Conservation (phyloP, 305 asterid species). For the Fraxinus sp. region DNA sequence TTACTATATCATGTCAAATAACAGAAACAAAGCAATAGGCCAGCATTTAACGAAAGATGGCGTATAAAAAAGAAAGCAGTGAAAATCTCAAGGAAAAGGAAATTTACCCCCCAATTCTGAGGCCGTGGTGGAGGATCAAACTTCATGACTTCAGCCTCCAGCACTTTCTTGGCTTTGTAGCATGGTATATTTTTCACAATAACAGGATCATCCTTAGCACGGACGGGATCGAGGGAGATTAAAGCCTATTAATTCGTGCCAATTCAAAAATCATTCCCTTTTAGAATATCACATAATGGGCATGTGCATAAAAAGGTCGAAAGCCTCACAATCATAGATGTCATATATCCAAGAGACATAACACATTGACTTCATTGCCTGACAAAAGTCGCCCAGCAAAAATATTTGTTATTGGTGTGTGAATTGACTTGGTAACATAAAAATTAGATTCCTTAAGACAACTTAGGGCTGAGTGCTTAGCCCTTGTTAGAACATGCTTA, state of each 20-base stretch:
- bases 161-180: conserved; percentile 72
- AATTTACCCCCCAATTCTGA: conserved; percentile 81
- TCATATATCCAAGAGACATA: background rate
- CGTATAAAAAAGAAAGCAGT: conserved; percentile 7
- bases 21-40: background rate
- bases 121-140: conserved; percentile 90
- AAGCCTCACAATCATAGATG: background rate
- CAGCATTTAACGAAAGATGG: background rate
- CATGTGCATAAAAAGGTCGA: background rate
- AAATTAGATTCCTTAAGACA: background rate
- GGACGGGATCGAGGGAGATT: conserved; percentile 79
- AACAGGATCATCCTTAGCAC: conserved; percentile 89
- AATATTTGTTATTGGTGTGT: background rate
- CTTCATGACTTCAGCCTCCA: conserved; percentile 91
- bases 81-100: conserved; percentile 17
- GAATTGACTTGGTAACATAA: background rate
- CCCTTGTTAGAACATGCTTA: background rate
- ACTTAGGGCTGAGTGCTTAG: background rate
- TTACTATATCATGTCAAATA: background rate
- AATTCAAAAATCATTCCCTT: background rate
- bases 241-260: conserved; percentile 56
- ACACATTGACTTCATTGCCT: background rate
- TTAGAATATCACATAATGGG: background rate
- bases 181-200: conserved; percentile 74
- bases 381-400: background rate